A percentile compares a stretch with the other conserved stretches of the same genome.
phyloP scores from a whole-genome alignment of 129 eudicot genomes.

The Rutidosis leptorrhynchoides region DNA sequence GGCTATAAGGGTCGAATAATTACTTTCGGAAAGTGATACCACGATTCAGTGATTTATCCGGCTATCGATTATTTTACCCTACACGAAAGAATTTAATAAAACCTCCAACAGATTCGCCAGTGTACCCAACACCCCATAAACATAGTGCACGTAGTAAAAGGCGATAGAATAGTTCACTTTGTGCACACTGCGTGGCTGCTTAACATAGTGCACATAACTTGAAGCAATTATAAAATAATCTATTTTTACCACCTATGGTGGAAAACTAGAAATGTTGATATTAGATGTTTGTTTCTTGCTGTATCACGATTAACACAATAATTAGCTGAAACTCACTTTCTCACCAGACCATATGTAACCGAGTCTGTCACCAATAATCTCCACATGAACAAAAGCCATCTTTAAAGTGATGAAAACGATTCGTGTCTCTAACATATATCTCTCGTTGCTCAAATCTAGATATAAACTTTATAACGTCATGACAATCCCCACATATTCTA shows the following conservation, averaged over 20 bases:
- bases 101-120: too few species aligned
- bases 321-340: neutral
- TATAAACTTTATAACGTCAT: slow-evolving; percentile 66
- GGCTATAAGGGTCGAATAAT: too few species aligned
- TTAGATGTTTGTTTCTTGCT: neutral
- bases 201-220: neutral
- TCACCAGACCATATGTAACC: neutral
- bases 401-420: slow-evolving; percentile 86
- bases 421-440: slow-evolving; percentile 78
- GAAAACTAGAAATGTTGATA: neutral
- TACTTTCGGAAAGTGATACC: too few species aligned
- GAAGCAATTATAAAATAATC: too few species aligned
- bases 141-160: too few species aligned
- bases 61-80: too few species aligned
- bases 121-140: too few species aligned
- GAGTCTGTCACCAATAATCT: slow-evolving; percentile 71
- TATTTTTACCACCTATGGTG: slow-evolving; percentile 10
- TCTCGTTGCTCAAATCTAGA: slow-evolving; percentile 66
- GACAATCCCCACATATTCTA: slow-evolving; percentile 87
- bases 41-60: too few species aligned
- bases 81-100: too few species aligned
- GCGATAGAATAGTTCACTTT: too few species aligned
- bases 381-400: slow-evolving; percentile 89
- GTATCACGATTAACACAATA: neutral
- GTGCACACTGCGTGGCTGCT: too few species aligned